Evolutionary conservation across 352 stramenopile species (phyloP).

Genomic region (Phytophthora multivora): DNA sequence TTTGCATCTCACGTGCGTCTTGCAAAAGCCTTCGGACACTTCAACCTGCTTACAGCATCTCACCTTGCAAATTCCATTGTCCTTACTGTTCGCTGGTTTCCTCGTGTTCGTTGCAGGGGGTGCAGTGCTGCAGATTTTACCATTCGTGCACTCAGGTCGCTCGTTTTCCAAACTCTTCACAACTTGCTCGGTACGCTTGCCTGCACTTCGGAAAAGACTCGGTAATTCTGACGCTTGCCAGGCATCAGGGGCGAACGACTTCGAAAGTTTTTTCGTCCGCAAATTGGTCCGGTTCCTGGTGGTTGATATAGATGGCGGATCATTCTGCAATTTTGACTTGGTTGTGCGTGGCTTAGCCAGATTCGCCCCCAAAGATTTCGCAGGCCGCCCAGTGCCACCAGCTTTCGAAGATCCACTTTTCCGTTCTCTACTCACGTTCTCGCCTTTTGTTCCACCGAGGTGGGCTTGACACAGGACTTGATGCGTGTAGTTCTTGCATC

Average conservation of each 20-base stretch:
- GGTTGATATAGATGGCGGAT: neutral
- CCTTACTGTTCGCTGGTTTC: neutral
- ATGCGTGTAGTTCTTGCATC: constrained; percentile 7
- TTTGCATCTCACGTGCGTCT: constrained; percentile 3
- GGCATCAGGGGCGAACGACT: neutral
- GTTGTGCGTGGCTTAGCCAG: neutral
- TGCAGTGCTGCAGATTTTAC: no score
- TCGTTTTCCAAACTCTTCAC: neutral
- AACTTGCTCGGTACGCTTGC: constrained; percentile 4
- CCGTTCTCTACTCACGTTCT: neutral
- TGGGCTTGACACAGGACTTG: constrained; percentile 4
- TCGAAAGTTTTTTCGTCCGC: constrained; percentile 4
- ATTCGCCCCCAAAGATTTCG: no score
- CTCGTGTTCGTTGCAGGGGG: no score
- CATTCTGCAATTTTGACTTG: neutral
- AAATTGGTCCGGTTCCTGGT: constrained; percentile 10
- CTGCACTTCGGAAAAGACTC: constrained; percentile 17
- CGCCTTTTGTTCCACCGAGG: neutral
- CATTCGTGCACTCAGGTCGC: neutral
- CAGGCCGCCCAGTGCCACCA: no score
- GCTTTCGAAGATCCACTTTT: no score
- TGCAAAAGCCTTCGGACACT: constrained; percentile 6
- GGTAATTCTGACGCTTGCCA: constrained; percentile 22
- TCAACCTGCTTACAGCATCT: neutral
- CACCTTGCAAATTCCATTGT: constrained; percentile 7